Evolutionary conservation across 352 stramenopile genomes (phyloP).

Genomic region (Phytophthora pisi): DNA sequence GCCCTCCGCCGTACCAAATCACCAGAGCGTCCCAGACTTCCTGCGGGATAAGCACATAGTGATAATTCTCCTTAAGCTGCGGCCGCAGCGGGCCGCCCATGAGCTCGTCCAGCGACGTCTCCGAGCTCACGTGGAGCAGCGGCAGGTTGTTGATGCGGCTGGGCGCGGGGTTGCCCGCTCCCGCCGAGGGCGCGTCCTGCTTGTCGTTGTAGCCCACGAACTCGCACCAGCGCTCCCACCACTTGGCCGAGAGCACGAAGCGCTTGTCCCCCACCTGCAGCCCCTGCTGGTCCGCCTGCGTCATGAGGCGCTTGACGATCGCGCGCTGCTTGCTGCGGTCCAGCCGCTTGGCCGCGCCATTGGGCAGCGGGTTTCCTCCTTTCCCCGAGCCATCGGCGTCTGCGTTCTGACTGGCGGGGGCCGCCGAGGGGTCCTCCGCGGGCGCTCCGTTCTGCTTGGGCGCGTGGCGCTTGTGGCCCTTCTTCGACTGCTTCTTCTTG

Average conservation of each 20-base stretch:
- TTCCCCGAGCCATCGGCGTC: conserved; percentile 9
- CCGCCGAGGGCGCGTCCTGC: conserved; percentile 8
- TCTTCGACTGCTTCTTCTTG: conserved; percentile 68
- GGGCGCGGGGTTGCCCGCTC: conserved; percentile 30
- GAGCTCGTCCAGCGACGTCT: conserved; percentile 59
- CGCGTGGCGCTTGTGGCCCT: conserved; percentile 44
- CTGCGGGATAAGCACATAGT: conserved; percentile 74
- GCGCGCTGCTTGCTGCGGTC: conserved; percentile 51
- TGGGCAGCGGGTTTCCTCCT: conserved; percentile 9
- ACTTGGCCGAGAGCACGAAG: conserved; percentile 80
- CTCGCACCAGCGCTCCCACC: conserved; percentile 83
- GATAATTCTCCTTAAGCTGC: conserved; percentile 75
- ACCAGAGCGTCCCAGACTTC: conserved; percentile 81
- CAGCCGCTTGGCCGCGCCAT: conserved; percentile 26
- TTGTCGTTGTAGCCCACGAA: conserved; percentile 67
- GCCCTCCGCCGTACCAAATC: conserved; percentile 73
- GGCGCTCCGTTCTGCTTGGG: conserved; percentile 50
- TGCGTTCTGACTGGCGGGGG: not conserved
- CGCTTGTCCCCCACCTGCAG: conserved; percentile 81
- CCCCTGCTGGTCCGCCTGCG: conserved; percentile 67
- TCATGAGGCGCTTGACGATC: conserved; percentile 63
- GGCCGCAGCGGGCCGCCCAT: conserved; percentile 69
- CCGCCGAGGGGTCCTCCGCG: not conserved
- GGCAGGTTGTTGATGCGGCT: conserved; percentile 71
- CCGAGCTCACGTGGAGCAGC: conserved; percentile 55